Conservation (phyloP, 169 alveolate species). For the Eimeria sp. region DNA sequence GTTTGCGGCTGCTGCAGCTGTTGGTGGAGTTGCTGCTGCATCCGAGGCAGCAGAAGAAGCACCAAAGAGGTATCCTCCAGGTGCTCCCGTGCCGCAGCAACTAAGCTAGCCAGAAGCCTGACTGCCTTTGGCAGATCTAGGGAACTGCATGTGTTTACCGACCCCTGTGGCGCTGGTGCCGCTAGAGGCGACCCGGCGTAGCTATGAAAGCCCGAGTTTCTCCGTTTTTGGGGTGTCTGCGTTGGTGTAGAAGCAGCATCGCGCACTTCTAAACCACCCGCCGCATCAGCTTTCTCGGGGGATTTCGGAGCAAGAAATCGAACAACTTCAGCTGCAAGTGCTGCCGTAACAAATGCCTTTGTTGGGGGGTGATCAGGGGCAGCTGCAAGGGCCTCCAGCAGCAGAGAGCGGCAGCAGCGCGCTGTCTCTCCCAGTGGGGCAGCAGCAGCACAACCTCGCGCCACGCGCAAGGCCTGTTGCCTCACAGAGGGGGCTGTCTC, state of each 20-base stretch:
- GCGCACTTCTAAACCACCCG: conserved; percentile 8
- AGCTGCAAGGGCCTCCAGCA: conserved; percentile 66
- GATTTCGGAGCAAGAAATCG: conserved; percentile 3
- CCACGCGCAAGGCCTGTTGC: conserved; percentile 72
- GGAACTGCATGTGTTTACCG: background rate
- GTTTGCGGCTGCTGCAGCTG: conserved; percentile 56
- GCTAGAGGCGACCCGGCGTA: conserved; percentile 63
- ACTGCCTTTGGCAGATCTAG: conserved; percentile 37
- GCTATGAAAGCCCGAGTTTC: background rate
- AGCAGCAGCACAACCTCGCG: conserved; percentile 71
- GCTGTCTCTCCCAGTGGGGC: conserved; percentile 68
- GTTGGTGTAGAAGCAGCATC: background rate
- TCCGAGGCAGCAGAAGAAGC: conserved; percentile 60
- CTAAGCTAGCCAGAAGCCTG: conserved; percentile 51
- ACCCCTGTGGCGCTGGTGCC: conserved; percentile 6
- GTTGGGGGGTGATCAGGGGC: conserved; percentile 63
- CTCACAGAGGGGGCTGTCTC: conserved; percentile 70
- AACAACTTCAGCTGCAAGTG: conserved; percentile 64
- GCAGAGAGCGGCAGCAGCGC: conserved; percentile 60
- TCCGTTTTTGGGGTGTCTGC: conserved; percentile 34
- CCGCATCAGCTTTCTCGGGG: background rate
- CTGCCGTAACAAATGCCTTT: conserved; percentile 44
- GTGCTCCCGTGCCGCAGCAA: conserved; percentile 74
- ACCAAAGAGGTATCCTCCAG: conserved; percentile 48
- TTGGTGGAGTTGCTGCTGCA: conserved; percentile 73